Percentiles rank a stretch among this genome's conserved stretches.
Conservation (phyloP, 208 protist genomes). For the Naegleria gruberi region DNA sequence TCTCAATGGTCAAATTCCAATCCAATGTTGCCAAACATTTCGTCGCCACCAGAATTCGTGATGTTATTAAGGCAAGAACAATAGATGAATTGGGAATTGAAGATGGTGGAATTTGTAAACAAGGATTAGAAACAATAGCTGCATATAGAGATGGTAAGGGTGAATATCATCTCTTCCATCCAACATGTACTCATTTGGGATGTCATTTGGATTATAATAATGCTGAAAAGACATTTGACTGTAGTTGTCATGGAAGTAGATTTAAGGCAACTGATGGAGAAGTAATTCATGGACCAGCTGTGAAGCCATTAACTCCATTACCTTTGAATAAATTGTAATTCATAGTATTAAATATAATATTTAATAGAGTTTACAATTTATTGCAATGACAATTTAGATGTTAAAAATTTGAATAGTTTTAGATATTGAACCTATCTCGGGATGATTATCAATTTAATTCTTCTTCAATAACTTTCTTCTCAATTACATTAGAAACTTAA, state of each 20-base stretch:
- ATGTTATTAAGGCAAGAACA: not conserved
- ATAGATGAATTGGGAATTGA: not conserved
- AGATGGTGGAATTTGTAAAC: not conserved
- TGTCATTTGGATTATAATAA: not conserved
- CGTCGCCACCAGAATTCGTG: not conserved
- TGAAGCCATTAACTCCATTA: not conserved
- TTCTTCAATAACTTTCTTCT: no score
- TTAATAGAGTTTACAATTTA: no score
- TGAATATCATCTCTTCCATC: not conserved
- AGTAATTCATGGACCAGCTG: not conserved
- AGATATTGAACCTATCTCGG: no score
- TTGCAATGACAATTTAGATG: no score
- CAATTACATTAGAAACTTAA: no score
- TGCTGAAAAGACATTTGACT: not conserved
- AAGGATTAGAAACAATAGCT: not conserved
- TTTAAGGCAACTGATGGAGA: not conserved
- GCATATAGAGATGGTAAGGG: not conserved
- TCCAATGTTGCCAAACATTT: not conserved
- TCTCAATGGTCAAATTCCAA: not conserved
- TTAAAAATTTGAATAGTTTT: no score
- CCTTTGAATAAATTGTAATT: no score
- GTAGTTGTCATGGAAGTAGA: not conserved
- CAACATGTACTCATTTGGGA: not conserved
- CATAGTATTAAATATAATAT: no score
- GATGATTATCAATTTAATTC: no score